Percentiles rank a stretch among this genome's conserved stretches.
Evolutionary conservation across 2,329 filamentous ascomycete genomes (phyloP).

Genomic region (Trichoderma simmonsii): DNA sequence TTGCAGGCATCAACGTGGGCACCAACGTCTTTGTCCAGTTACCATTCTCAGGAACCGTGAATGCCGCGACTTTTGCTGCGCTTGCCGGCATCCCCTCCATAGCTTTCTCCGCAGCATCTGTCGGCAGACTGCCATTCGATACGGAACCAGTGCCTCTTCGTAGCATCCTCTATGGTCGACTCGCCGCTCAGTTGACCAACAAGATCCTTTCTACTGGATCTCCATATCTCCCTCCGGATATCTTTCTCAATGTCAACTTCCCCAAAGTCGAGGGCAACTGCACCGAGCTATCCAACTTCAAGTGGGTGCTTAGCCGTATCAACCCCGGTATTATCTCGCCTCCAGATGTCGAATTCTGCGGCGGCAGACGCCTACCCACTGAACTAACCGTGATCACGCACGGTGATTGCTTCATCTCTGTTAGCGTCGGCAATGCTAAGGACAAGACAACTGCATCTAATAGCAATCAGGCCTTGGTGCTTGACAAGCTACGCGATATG

Average conservation of each 20-base stretch:
- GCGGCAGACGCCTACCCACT: conserved; percentile 52
- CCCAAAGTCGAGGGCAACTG: conserved; percentile 52
- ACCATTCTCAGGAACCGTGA: conserved; percentile 65
- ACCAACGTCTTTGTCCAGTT: conserved; percentile 55
- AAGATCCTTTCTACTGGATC: conserved; percentile 52
- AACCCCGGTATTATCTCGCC: conserved; percentile 51
- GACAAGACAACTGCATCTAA: conserved; percentile 54
- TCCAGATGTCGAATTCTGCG: conserved; percentile 58
- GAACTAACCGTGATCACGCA: conserved; percentile 52
- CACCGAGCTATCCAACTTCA: conserved; percentile 51
- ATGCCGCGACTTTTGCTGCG: conserved; percentile 59
- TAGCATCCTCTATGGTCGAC: conserved; percentile 60
- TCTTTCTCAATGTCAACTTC: conserved; percentile 70
- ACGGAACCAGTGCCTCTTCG: conserved; percentile 49
- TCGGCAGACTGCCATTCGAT: conserved; percentile 52
- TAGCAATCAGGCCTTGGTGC: conserved; percentile 29
- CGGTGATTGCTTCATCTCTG: conserved; percentile 57
- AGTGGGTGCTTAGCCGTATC: conserved; percentile 63
- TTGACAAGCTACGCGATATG: conserved; percentile 32
- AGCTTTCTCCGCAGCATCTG: conserved; percentile 60
- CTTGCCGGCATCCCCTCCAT: conserved; percentile 59
- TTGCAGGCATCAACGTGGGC: conserved; percentile 61
- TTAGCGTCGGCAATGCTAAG: conserved; percentile 59
- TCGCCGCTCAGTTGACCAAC: conserved; percentile 57
- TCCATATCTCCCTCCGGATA: conserved; percentile 60